Evolutionary conservation across 768 basidiomycete genomes (phyloP), one percentile per base, ranked within the genome.

Genomic region (Russula earlei): DNA sequence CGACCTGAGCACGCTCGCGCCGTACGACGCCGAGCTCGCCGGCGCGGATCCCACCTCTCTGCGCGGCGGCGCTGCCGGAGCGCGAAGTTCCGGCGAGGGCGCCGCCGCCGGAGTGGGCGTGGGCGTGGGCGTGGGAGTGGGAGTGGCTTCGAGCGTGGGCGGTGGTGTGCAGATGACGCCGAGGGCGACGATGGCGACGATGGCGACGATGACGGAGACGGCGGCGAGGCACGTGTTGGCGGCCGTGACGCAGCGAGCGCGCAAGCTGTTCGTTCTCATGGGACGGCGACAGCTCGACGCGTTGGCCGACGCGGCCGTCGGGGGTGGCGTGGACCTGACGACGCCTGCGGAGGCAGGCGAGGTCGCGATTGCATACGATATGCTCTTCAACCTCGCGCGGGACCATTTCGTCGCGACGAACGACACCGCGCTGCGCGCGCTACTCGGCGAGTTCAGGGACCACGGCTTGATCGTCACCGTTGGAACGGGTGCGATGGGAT

Each of bases 381-480:
- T 77, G 8, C 69, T 93, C 14, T 93, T 91, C 70, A 80, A 77
- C 53, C 69, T 79, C 15, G 90, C 91, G 9, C 73, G 86, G 51
- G 87, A 89, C 46, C 77, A 87, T 45, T 95, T 97, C 63, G 81
- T 97, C 46, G 92, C 94, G 10, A 85, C 87, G 38, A 92, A 83
- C 67, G 92, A 94, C 62, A 87, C 85, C 4, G 82, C 91, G 36
- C 74, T 95, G 64, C 77, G 87, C 41, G 79, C 90, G 9, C 74
- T 95, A 33, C 71, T 98, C 49, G 84, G 84, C 12, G 96, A 98
- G 69, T 98, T 94, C 69, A 79, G 81, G 63, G 96, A 98, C 68
- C 96, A 99, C 62, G 82, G 81, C 2, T 67, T 97, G 66, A 81
- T 97, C n/a, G 74, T 90, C 38, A 70, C 73, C 25, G 67, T 67